A percentile compares a stretch with the other conserved stretches of the same genome.
phyloP scores from a whole-genome alignment of 2,329 filamentous ascomycete species.

The Tricladium varicosporioides region DNA sequence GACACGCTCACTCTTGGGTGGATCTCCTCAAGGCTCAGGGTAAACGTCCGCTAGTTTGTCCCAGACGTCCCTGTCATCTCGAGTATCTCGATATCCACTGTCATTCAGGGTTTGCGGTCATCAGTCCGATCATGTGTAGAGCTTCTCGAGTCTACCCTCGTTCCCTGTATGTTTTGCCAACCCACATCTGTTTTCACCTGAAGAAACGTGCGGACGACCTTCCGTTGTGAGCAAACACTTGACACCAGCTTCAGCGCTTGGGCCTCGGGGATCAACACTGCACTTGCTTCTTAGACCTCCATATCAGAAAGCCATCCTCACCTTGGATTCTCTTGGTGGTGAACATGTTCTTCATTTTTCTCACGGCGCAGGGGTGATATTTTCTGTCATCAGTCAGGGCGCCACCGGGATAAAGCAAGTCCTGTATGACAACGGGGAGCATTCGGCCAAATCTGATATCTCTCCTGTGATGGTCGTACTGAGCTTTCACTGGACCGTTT shows the following conservation, averaged over 20 bases:
- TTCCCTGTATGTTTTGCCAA: background rate
- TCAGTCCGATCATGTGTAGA: background rate
- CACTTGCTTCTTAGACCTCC: background rate
- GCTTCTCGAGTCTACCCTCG: background rate
- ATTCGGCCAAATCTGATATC: background rate
- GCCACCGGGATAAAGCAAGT: no score
- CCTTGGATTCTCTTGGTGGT: no score
- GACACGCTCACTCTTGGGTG: background rate
- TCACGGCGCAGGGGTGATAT: no score
- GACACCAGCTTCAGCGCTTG: background rate
- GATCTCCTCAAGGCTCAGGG: no score
- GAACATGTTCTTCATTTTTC: no score
- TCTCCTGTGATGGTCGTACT: background rate
- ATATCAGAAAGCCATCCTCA: no score
- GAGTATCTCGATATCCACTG: no score
- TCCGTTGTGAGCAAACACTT: background rate
- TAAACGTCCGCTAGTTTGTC: no score
- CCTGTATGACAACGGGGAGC: background rate
- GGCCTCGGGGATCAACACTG: background rate
- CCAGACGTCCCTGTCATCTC: no score
- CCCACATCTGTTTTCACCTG: background rate
- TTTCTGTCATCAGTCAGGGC: no score
- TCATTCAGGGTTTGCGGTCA: background rate
- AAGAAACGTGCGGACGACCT: background rate
- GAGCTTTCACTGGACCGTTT: background rate